Base-by-base conservation (phyloP, 2,329 filamentous ascomycete genomes). In the Microcera coccophila region DNA sequence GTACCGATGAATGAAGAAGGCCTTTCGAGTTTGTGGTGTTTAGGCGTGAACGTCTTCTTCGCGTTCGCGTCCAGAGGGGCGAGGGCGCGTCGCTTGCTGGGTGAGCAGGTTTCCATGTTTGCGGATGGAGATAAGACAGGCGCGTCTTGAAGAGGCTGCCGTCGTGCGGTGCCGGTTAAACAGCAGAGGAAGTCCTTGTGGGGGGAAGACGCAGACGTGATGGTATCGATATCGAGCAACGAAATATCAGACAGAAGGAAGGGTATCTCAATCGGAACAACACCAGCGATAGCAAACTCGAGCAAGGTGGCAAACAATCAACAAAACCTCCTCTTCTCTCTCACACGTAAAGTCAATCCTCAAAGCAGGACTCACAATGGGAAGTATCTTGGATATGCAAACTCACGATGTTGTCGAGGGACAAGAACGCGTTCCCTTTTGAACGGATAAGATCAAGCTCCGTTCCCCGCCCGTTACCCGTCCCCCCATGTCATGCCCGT, bases 81-180 rank as follows among this genome's bases (percentile, higher is more conserved):
- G 31, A 76, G 69, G 48, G 69, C 72, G 69, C 73, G 73, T 69
- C 71, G 64, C 58, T 73, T 75, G 28, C 58, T 49, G 10, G 71
- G 71, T 35, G 68, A 67, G 32, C 65, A 50, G 32, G 55, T 45
- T 36, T 58, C 54, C 57, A 59, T 59, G 8, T 8, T 15, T 32
- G 29, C 8, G 40, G 42, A 35, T 24, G 16, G 16, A 24, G 18
- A 12, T 14, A 20, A 34, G 32, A 36, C 18, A 42, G n/a, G 24
- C 21, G 9, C 24, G 24, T 9, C 15, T 32, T 12, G 22, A 26
- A 26, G 22, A 26, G 22, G 29, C n/a, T 32, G 8, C 8, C 15
- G 29, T 32, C 7, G 24, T 28, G 7, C 22, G 22, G 12, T 26
- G 22, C 7, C 22, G 7, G 22, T 12, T 7, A 26, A 12, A 7